phyloP scores from a whole-genome alignment of 305 asterid genomes.

The Fraxinus floribunda region DNA sequence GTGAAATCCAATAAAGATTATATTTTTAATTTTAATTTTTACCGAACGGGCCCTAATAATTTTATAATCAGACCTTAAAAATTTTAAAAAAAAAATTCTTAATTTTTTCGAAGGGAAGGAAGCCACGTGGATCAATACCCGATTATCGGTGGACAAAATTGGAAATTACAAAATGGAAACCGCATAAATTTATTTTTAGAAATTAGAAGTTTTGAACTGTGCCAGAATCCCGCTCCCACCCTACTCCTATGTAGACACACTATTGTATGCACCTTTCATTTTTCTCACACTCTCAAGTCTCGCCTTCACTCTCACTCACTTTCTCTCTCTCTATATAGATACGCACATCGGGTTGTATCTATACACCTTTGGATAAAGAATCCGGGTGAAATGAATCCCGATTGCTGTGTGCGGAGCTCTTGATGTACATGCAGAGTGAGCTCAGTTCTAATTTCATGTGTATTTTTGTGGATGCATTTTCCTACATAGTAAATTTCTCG shows the following conservation, averaged over 20 bases:
- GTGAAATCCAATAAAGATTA: no score
- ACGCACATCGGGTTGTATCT: slow-evolving; percentile 21
- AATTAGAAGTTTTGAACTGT: slow-evolving; percentile 45
- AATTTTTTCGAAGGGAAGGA: neutral
- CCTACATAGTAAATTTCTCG: neutral
- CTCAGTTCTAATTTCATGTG: slow-evolving; percentile 25
- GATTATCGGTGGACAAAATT: neutral
- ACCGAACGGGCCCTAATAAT: neutral
- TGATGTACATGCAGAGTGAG: slow-evolving; percentile 32
- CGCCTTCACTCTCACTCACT: slow-evolving; percentile 19
- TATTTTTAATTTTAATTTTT: no score
- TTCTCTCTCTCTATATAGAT: slow-evolving; percentile 18
- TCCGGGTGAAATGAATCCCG: slow-evolving; percentile 38
- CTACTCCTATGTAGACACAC: slow-evolving; percentile 24
- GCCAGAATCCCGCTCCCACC: slow-evolving; percentile 56
- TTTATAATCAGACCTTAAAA: neutral
- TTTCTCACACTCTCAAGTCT: slow-evolving; percentile 14
- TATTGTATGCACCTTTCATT: slow-evolving; percentile 18
- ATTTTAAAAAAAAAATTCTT: neutral
- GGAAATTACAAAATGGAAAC: slow-evolving; percentile 32
- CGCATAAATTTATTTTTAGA: slow-evolving; percentile 19
- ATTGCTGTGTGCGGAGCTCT: slow-evolving; percentile 34
- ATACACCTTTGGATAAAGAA: slow-evolving; percentile 31
- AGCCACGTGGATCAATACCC: neutral
- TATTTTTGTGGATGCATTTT: neutral